phyloP scores from a whole-genome alignment of 805 yeast species.

The Wickerhamomyces rabaulensis region DNA sequence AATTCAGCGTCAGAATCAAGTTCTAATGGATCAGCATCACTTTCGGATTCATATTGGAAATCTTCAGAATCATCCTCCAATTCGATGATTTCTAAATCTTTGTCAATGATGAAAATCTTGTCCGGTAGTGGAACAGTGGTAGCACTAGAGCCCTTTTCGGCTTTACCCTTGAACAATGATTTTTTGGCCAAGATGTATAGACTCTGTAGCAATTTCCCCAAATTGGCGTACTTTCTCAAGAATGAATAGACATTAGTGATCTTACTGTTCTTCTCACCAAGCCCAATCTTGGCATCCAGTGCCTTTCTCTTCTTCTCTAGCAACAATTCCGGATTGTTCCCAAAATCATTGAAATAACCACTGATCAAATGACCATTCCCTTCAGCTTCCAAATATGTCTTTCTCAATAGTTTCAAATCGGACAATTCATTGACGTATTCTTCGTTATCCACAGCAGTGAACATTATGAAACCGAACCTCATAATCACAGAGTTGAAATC shows the following conservation, averaged over 20 bases:
- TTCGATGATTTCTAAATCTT: conserved; percentile 15
- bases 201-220: conserved; percentile 8
- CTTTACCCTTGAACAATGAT: not conserved
- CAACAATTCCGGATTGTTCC: conserved; percentile 20
- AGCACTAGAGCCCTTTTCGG: not conserved
- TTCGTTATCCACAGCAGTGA: conserved; percentile 62
- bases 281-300: not conserved
- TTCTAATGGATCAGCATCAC: conserved; percentile 26
- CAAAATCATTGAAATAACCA: conserved; percentile 18
- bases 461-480: conserved; percentile 56
- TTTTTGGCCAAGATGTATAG: conserved; percentile 5
- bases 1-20: conserved; percentile 25
- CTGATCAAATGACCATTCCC: conserved; percentile 15
- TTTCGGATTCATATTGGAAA: conserved; percentile 23
- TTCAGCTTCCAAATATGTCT: conserved; percentile 49
- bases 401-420: conserved; percentile 38
- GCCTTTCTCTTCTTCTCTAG: not conserved
- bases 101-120: not conserved
- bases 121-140: not conserved
- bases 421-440: conserved; percentile 60
- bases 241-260: conserved; percentile 8
- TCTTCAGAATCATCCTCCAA: conserved; percentile 27
- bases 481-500: conserved; percentile 63
- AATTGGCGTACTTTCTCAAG: conserved; percentile 8
- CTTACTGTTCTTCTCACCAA: not conserved